Percentiles rank a stretch among this genome's conserved stretches.
Evolutionary conservation across 73 alveolate genomes (phyloP).

Genomic region (Stentor roeselii): DNA sequence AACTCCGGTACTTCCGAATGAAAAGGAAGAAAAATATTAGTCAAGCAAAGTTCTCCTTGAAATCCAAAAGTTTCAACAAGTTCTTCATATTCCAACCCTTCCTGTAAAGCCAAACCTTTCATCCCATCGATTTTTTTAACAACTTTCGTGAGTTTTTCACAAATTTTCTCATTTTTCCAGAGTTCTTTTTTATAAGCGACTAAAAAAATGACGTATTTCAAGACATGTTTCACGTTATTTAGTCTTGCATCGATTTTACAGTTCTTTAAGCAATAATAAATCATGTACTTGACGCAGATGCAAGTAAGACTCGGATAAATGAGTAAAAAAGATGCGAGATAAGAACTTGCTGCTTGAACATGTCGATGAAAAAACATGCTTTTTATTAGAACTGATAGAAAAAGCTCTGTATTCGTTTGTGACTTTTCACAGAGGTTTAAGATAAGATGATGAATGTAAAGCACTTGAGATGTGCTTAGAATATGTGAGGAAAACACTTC

Average conservation of each 20-base stretch:
- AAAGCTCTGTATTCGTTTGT: constrained; percentile 7
- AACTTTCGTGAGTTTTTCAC: background rate
- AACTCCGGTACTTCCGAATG: background rate
- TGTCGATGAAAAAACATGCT: background rate
- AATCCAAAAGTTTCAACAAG: background rate
- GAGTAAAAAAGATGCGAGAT: background rate
- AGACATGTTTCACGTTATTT: background rate
- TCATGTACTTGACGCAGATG: background rate
- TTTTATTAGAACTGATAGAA: background rate
- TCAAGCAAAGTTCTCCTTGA: background rate
- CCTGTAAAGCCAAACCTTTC: background rate
- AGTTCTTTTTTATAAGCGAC: background rate
- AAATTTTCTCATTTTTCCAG: background rate
- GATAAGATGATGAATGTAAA: background rate
- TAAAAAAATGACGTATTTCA: background rate
- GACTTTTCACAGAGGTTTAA: background rate
- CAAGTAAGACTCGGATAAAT: background rate
- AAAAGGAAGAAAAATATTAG: background rate
- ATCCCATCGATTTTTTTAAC: background rate
- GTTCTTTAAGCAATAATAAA: background rate
- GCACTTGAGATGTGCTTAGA: background rate
- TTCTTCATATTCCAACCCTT: background rate
- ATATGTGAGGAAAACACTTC: background rate
- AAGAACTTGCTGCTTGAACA: background rate
- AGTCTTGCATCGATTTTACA: background rate